Evolutionary conservation across 495 filamentous ascomycete species (phyloP).

Genomic region (Filosporella fistucella): DNA sequence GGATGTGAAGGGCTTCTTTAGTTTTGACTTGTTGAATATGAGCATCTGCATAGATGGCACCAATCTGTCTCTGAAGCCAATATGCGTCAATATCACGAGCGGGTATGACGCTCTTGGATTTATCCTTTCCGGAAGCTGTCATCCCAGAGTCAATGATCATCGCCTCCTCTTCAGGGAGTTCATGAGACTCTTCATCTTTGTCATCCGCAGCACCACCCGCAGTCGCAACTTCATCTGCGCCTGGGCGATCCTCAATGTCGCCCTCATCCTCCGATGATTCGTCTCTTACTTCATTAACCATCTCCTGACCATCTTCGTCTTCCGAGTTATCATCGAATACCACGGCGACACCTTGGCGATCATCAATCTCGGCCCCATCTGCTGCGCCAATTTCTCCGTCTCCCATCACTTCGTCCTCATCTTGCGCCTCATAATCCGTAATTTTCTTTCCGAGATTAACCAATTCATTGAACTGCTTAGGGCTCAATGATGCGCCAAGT

Average conservation of each 20-base stretch:
- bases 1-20: conserved; percentile 69
- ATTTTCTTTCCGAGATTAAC: conserved; percentile 98
- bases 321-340: conserved; percentile 94
- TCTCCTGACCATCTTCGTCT: conserved; percentile 73
- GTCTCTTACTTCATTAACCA: conserved; percentile 76
- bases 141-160: conserved; percentile 73
- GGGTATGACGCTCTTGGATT: conserved; percentile 61
- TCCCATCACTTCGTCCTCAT: conserved; percentile 89
- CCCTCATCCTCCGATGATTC: conserved; percentile 73
- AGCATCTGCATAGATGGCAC: conserved; percentile 79
- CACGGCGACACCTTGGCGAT: conserved; percentile 93
- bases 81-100: conserved; percentile 93
- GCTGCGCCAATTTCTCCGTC: conserved; percentile 53
- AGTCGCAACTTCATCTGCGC: conserved; percentile 46
- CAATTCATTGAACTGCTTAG: conserved; percentile 94
- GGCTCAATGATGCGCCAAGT: conserved; percentile 71
- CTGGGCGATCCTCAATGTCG: conserved; percentile 42
- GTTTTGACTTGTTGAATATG: conserved; percentile 90
- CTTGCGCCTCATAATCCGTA: conserved; percentile 95
- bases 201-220: conserved; percentile 49
- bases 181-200: conserved; percentile 45
- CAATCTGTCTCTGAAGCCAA: conserved; percentile 94
- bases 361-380: conserved; percentile 68
- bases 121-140: conserved; percentile 26
- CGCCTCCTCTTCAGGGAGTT: conserved; percentile 54